These are phyloP conservation scores for Helotiales sp. DNA, from an alignment of 2,329 filamentous ascomycete genomes.

Conservation along the genomic window DNA sequence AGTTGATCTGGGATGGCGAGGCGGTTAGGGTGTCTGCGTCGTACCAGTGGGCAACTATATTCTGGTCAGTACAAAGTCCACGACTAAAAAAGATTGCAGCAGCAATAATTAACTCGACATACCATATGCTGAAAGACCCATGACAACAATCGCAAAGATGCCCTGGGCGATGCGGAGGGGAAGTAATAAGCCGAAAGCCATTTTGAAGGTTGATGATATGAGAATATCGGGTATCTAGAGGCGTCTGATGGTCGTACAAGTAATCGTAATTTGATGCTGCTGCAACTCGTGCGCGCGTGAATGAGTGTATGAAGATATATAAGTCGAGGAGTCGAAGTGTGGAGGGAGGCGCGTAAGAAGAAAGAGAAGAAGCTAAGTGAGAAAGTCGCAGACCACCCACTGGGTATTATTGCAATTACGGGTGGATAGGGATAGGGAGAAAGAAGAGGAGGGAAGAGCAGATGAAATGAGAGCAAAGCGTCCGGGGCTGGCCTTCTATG, in stretches of 20 bases:
- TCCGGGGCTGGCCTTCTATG: conserved; percentile 6
- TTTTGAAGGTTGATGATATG: conserved; percentile 26
- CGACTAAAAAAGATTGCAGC: not conserved
- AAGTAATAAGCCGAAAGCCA: conserved; percentile 43
- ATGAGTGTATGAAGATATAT: conserved; percentile 16
- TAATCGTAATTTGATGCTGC: conserved; percentile 10
- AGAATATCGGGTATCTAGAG: not conserved
- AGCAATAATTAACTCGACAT: conserved; percentile 19
- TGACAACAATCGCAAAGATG: conserved; percentile 44
- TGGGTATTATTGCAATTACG: conserved; percentile 24
- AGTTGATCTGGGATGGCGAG: conserved; percentile 58
- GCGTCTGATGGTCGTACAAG: not conserved
- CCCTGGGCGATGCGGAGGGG: conserved; percentile 48
- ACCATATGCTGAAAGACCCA: conserved; percentile 53
- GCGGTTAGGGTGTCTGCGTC: conserved; percentile 52
- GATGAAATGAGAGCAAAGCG: not conserved
- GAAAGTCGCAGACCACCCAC: conserved; percentile 24
- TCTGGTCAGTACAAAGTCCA: conserved; percentile 17
- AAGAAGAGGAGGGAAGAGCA: not conserved
- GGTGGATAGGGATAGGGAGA: conserved; percentile 7
- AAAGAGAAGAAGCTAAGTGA: conserved; percentile 3
- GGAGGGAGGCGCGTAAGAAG: conserved; percentile 7
- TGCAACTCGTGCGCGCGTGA: conserved; percentile 29
- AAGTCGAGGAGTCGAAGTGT: not conserved
- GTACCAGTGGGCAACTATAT: conserved; percentile 60